These are phyloP conservation scores for Mycosphaerelloides madeirae DNA, from an alignment of 2,329 filamentous ascomycete species.

Conservation along the genomic window DNA sequence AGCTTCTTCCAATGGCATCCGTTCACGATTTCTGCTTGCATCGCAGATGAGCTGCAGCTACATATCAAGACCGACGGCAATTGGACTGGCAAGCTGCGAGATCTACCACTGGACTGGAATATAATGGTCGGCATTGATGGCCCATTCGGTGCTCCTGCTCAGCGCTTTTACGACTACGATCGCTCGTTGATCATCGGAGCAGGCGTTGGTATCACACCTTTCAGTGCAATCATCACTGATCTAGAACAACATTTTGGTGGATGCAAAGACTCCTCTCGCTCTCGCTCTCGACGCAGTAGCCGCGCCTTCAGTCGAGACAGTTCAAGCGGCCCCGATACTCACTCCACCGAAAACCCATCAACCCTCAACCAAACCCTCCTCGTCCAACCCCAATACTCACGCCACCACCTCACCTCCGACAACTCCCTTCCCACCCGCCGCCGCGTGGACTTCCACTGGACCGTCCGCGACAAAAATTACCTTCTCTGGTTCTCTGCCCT, in stretches of 20 bases:
- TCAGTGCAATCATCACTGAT: conserved; percentile 54
- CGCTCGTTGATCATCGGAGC: conserved; percentile 53
- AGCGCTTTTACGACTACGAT: conserved; percentile 56
- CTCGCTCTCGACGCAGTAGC: neutral
- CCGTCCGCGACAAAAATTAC: conserved; percentile 54
- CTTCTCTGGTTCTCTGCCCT: conserved; percentile 56
- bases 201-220: conserved; percentile 56
- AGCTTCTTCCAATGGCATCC: conserved; percentile 57
- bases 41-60: conserved; percentile 49
- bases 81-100: conserved; percentile 49
- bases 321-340: neutral
- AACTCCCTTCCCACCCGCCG: conserved; percentile 16
- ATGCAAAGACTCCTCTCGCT: conserved; percentile 13
- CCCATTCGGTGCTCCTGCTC: conserved; percentile 55
- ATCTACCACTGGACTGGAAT: conserved; percentile 35
- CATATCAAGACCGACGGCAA: conserved; percentile 58
- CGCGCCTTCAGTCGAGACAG: neutral
- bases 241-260: conserved; percentile 40
- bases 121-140: conserved; percentile 54
- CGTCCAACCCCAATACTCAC: neutral
- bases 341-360: neutral
- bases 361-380: neutral
- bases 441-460: conserved; percentile 58
- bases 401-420: neutral
- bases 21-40: conserved; percentile 55